phyloP scores from a whole-genome alignment of 2,329 filamentous ascomycete genomes.

The Amauroascus verrucosus region DNA sequence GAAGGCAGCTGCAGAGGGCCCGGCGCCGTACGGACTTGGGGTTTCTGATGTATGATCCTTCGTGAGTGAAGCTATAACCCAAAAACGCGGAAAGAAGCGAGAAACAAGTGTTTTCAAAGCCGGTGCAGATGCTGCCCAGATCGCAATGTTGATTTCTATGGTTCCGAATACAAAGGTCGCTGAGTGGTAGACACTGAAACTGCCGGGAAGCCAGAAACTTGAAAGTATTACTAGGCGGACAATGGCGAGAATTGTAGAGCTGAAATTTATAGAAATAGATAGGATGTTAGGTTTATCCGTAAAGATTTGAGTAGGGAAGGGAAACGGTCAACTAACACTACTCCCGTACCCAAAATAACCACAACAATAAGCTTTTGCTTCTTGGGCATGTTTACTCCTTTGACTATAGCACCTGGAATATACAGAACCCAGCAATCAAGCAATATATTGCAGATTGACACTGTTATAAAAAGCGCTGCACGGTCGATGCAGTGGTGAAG shows the following conservation, averaged over 20 bases:
- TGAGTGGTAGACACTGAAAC: not conserved
- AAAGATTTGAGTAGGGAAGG: not conserved
- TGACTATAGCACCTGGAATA: constrained; percentile 13
- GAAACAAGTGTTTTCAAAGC: constrained; percentile 13
- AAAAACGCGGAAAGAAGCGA: constrained; percentile 12
- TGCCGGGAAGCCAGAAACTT: not conserved
- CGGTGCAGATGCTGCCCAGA: constrained; percentile 12
- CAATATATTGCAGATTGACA: constrained; percentile 32
- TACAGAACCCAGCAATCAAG: constrained; percentile 33
- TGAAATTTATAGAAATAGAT: not conserved
- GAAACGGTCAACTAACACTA: constrained; percentile 1
- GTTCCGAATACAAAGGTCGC: constrained; percentile 9
- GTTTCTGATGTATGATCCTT: not conserved
- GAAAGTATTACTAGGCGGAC: not conserved
- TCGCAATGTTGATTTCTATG: constrained; percentile 13
- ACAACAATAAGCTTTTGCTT: constrained; percentile 13
- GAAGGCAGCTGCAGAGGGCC: not conserved
- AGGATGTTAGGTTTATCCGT: not conserved
- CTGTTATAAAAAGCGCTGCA: constrained; percentile 26
- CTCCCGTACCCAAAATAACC: constrained; percentile 11
- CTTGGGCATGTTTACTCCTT: constrained; percentile 14
- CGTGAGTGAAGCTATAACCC: not conserved
- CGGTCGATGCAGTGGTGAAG: constrained; percentile 25
- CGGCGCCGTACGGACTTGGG: not conserved
- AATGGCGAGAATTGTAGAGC: constrained; percentile 6